Base-by-base conservation (phyloP, 2,329 filamentous ascomycete species). In the Alternaria sp. region DNA sequence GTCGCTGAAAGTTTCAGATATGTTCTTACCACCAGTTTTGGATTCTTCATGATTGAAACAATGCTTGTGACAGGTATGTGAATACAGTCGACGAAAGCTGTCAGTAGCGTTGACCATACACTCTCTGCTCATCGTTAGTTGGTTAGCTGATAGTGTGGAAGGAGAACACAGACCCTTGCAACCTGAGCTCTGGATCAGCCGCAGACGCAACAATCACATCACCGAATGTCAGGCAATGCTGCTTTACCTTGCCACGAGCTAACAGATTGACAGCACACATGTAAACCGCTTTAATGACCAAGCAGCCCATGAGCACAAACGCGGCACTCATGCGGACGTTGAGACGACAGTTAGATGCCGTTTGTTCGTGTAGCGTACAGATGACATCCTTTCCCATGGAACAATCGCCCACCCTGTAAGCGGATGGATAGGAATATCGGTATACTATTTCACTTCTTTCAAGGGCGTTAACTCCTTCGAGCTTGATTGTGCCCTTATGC, bases 401-500 rank as follows among this genome's bases (percentile, higher is more conserved):
- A n/a, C 34, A 38, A 14, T 9, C 3, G 14, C 16, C 34, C 1
- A 1, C 16, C 6, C 8, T 38, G 0, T 38, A 38, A n/a, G n/a
- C 16, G 25, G 25, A 25, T 9, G 7, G 34, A 38, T 38, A 38
- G 16, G 34, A 9, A 6, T 25, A n/a, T n/a, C n/a, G n/a, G n/a
- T n/a, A n/a, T n/a, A n/a, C n/a, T n/a, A n/a, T n/a, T n/a, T n/a
- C n/a, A n/a, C n/a, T n/a, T n/a, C n/a, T n/a, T 3, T 22, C 34
- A n/a, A 38, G 34, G 3, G 1, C 34, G 3, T 38, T 2, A 1
- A 38, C n/a, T n/a, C 7, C 34, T 14, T n/a, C 7, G 8, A 7
- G 1, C 3, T 14, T 1, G 34, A n/a, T 6, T 6, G 32, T 34
- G 1, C 5, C 7, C 4, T 14, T 6, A n/a, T 38, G 3, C 2